phyloP scores from a whole-genome alignment of 2,329 filamentous ascomycete species.

The Reticulascus tulasneorum region DNA sequence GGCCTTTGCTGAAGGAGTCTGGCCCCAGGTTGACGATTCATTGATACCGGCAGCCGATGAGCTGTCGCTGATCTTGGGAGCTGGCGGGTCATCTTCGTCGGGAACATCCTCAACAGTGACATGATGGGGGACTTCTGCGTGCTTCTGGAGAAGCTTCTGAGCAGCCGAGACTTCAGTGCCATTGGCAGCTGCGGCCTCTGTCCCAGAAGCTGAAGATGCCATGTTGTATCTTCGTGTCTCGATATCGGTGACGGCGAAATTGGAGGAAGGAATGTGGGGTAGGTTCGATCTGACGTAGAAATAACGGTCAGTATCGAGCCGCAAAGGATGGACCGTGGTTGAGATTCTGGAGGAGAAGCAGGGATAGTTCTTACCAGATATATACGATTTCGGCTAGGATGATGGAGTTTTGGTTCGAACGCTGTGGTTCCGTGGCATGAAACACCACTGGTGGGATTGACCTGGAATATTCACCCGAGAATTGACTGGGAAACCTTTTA shows the following conservation, averaged over 20 bases:
- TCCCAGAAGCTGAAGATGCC: constrained; percentile 33
- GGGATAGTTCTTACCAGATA: background rate
- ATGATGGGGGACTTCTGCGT: constrained; percentile 50
- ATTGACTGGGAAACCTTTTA: too few species aligned
- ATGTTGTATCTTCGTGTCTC: too few species aligned
- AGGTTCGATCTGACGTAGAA: background rate
- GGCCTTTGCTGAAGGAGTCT: constrained; percentile 56
- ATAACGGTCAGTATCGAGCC: background rate
- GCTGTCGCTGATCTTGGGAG: too few species aligned
- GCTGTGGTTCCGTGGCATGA: background rate
- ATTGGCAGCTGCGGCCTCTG: constrained; percentile 28
- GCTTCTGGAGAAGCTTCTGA: constrained; percentile 62
- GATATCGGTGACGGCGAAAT: too few species aligned
- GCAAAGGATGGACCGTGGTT: background rate
- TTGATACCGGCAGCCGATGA: constrained; percentile 39
- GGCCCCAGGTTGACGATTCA: constrained; percentile 42
- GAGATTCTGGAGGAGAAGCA: background rate
- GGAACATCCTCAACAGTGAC: constrained; percentile 75
- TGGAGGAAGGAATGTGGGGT: too few species aligned
- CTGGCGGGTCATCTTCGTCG: constrained; percentile 71
- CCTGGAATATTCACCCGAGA: background rate
- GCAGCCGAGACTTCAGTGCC: constrained; percentile 47
- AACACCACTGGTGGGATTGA: too few species aligned
- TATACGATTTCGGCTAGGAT: too few species aligned
- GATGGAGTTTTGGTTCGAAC: too few species aligned